phyloP scores from a whole-genome alignment of 257 asterid genomes.

The Apocynum venetum region DNA sequence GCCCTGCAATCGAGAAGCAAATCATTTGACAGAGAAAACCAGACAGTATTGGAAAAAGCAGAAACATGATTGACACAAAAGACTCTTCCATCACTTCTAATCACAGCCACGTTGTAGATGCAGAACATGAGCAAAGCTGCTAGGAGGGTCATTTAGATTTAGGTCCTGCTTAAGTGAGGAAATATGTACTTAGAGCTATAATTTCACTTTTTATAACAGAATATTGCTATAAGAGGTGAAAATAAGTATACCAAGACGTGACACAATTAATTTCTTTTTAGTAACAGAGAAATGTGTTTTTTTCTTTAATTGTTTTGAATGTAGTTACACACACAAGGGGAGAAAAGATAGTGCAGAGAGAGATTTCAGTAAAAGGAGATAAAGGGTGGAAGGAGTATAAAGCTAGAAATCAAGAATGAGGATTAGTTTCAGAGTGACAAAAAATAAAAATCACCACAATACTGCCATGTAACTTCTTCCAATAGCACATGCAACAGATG shows the following conservation, averaged over 20 bases:
- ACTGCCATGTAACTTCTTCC: too few relatives aligned
- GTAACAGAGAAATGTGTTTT: too few relatives aligned
- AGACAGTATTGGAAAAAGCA: background rate
- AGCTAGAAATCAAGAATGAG: too few relatives aligned
- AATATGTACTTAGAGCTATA: too few relatives aligned
- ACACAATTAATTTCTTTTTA: too few relatives aligned
- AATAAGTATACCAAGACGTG: too few relatives aligned
- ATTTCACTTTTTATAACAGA: too few relatives aligned
- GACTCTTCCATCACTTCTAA: background rate
- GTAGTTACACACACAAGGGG: background rate
- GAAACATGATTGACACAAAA: background rate
- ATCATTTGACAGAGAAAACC: background rate
- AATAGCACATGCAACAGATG: too few relatives aligned
- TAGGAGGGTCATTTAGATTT: too few relatives aligned
- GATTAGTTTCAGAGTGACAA: too few relatives aligned
- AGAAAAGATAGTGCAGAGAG: background rate
- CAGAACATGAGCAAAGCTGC: background rate
- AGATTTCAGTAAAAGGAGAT: background rate
- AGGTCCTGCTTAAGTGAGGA: background rate
- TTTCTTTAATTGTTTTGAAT: too few relatives aligned
- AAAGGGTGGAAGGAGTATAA: background rate
- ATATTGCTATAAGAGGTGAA: too few relatives aligned
- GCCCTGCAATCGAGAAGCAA: slow-evolving; percentile 39
- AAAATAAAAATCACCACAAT: background rate
- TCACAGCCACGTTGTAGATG: background rate